A percentile compares a stretch with the other conserved stretches of the same genome.
phyloP scores from a whole-genome alignment of 31 red algal species.

The Porphyra umbilicalis region DNA sequence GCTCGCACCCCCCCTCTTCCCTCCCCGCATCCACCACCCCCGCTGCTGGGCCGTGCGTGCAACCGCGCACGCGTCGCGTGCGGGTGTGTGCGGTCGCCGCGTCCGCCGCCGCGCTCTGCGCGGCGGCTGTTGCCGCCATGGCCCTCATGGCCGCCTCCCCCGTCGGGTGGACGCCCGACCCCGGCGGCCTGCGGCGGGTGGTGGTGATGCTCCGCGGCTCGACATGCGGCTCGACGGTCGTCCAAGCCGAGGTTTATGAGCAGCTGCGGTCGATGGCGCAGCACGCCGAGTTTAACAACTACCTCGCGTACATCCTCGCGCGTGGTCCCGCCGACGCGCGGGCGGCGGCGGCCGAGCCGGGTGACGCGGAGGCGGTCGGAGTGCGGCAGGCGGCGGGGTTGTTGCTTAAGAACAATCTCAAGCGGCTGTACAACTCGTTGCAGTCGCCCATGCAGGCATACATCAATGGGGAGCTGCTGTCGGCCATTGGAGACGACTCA shows the following conservation, averaged over 20 bases:
- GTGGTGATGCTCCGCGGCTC: constrained; percentile 46
- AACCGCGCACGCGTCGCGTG: too few relatives aligned
- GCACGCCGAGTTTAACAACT: constrained; percentile 67
- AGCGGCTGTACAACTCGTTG: constrained; percentile 25
- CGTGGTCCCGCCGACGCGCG: constrained; percentile 13
- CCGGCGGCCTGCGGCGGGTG: constrained; percentile 23
- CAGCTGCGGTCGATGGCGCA: constrained; percentile 38
- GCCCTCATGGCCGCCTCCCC: not conserved
- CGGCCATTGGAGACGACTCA: constrained; percentile 54
- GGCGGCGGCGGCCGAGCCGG: not conserved
- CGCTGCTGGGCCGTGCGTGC: too few relatives aligned
- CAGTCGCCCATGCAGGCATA: constrained; percentile 35
- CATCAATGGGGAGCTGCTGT: constrained; percentile 40
- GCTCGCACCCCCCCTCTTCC: too few relatives aligned
- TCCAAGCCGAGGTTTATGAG: constrained; percentile 45
- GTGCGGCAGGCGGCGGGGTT: constrained; percentile 59
- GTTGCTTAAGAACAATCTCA: constrained; percentile 69
- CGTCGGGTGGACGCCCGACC: constrained; percentile 35
- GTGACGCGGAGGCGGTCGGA: not conserved
- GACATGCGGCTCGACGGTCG: constrained; percentile 32
- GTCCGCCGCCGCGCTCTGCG: too few relatives aligned
- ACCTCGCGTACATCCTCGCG: constrained; percentile 74
- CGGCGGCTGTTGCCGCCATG: too few relatives aligned
- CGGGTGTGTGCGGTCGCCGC: too few relatives aligned
- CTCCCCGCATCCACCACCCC: too few relatives aligned